Conservation (phyloP, 371 early-diverging fungal genomes). For the Mortierella polycephala region DNA sequence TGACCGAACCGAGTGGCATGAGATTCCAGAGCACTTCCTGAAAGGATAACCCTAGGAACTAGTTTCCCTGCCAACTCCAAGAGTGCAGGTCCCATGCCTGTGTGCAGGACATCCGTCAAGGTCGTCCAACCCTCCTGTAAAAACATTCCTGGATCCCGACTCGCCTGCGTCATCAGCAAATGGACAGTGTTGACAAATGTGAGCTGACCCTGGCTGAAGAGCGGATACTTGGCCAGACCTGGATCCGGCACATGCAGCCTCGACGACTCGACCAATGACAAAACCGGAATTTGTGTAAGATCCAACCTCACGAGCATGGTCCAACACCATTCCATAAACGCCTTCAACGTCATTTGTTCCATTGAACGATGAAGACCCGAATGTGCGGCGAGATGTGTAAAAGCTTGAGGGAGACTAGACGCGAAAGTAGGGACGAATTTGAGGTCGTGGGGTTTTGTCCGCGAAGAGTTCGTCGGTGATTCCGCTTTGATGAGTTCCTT, state of each 20-base stretch:
- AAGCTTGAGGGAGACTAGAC: constrained; percentile 52
- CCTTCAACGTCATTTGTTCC: constrained; percentile 32
- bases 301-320: constrained; percentile 55
- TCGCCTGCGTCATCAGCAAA: constrained; percentile 61
- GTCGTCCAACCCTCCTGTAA: constrained; percentile 66
- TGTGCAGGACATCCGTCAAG: constrained; percentile 55
- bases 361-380: constrained; percentile 30
- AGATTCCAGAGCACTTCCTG: constrained; percentile 50
- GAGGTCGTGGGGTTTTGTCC: constrained; percentile 25
- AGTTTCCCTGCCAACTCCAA: constrained; percentile 20
- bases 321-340: constrained; percentile 66
- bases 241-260: constrained; percentile 50
- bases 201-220: constrained; percentile 53
- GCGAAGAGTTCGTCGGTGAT: neutral
- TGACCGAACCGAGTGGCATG: constrained; percentile 57
- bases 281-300: constrained; percentile 58
- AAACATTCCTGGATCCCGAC: constrained; percentile 64
- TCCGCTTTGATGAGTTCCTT: constrained; percentile 6
- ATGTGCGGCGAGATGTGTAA: constrained; percentile 49
- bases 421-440: constrained; percentile 43
- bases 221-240: constrained; percentile 46
- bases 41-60: constrained; percentile 49
- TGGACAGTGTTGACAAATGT: constrained; percentile 59
- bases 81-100: constrained; percentile 56
- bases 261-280: constrained; percentile 53